Evolutionary conservation across 768 basidiomycete genomes (phyloP).

Genomic region (Lentinula raphanica): DNA sequence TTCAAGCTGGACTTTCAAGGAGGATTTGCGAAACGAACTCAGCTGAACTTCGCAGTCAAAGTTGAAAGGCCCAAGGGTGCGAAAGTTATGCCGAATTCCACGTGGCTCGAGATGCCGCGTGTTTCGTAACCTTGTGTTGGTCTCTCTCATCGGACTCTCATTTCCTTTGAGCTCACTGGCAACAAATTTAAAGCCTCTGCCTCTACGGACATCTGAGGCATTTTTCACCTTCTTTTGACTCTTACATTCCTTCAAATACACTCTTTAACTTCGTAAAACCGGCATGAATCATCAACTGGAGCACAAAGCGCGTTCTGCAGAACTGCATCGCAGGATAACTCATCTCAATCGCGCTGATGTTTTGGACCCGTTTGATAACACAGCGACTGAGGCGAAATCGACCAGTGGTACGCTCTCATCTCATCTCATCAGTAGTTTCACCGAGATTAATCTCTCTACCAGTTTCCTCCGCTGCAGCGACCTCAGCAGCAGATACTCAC

Average conservation of each 20-base stretch:
- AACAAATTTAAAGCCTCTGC: neutral
- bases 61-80: too few species aligned
- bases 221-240: neutral
- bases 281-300: slow-evolving; percentile 3
- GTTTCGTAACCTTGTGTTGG: neutral
- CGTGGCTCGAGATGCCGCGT: neutral
- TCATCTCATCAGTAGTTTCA: neutral
- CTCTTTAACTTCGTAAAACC: neutral
- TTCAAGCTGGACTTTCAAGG: too few species aligned
- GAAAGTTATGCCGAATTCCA: too few species aligned
- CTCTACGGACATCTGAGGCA: neutral
- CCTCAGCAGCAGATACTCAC: neutral
- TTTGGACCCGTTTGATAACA: neutral
- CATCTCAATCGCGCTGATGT: slow-evolving; percentile 3
- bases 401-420: neutral
- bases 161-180: neutral
- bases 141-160: neutral
- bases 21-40: too few species aligned
- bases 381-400: neutral
- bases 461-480: neutral
- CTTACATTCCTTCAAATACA: neutral
- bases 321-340: neutral
- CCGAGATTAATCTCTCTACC: too few species aligned
- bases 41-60: too few species aligned
- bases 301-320: neutral